phyloP scores from a whole-genome alignment of 2,329 filamentous ascomycete species.

The Xylaria arbuscula region DNA sequence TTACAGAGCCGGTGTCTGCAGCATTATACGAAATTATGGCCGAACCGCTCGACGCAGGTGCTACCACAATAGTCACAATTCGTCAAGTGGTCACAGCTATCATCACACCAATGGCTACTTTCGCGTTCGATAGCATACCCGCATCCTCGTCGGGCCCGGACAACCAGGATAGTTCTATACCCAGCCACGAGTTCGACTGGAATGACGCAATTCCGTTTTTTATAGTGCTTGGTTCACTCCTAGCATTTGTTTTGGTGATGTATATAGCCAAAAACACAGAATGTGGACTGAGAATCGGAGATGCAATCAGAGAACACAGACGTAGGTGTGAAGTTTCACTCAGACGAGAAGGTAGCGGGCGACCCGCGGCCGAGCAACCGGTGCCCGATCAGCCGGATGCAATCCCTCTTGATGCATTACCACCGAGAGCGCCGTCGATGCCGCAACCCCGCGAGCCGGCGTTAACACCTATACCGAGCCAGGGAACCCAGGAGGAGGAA shows the following conservation, averaged over 20 bases:
- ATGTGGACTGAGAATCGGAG: too few species aligned
- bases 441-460: background rate
- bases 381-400: background rate
- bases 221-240: too few species aligned
- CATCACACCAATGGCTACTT: background rate
- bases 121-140: background rate
- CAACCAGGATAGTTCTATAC: too few species aligned
- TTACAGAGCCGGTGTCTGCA: background rate
- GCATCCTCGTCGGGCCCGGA: background rate
- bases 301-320: too few species aligned
- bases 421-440: background rate
- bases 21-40: background rate
- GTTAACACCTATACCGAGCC: background rate
- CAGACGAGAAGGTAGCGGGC: background rate
- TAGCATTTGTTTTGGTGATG: background rate
- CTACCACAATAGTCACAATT: background rate
- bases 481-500: too few species aligned
- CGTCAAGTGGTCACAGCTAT: background rate
- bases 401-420: background rate
- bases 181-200: too few species aligned
- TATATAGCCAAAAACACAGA: too few species aligned
- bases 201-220: too few species aligned
- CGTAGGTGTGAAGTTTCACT: too few species aligned
- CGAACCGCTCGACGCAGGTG: background rate
- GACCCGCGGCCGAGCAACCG: background rate